These are phyloP conservation scores for Cyclanthera cordifolia DNA, from an alignment of 306 rosid species.

Conservation along the genomic window DNA sequence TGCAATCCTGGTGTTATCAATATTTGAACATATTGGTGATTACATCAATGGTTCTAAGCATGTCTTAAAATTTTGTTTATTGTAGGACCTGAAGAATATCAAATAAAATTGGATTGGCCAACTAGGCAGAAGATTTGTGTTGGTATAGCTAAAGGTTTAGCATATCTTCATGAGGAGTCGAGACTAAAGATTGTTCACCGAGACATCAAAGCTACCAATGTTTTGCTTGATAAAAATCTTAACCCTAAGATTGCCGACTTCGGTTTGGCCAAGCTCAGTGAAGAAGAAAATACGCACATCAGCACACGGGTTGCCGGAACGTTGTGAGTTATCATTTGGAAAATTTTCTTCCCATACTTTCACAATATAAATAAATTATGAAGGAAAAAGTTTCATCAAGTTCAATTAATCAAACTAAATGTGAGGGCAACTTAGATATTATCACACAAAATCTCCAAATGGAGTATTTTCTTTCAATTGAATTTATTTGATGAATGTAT, in stretches of 20 bases:
- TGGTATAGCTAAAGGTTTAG: slow-evolving; percentile 65
- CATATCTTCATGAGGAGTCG: slow-evolving; percentile 73
- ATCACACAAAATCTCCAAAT: no score
- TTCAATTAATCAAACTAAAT: neutral
- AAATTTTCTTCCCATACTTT: neutral
- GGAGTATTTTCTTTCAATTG: no score
- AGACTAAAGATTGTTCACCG: slow-evolving; percentile 54
- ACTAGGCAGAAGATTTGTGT: slow-evolving; percentile 57
- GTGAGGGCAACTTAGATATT: neutral
- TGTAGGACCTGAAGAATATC: slow-evolving; percentile 8
- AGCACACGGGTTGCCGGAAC: slow-evolving; percentile 67
- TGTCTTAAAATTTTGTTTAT: neutral
- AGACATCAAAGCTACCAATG: slow-evolving; percentile 37
- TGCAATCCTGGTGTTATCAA: no score
- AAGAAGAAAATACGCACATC: slow-evolving; percentile 52
- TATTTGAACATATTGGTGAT: neutral
- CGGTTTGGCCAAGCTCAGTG: slow-evolving; percentile 49
- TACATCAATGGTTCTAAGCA: neutral
- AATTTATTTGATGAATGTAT: neutral
- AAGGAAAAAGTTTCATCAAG: neutral
- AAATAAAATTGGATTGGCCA: slow-evolving; percentile 39
- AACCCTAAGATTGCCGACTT: slow-evolving; percentile 63
- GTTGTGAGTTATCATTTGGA: slow-evolving; percentile 25
- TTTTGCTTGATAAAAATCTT: slow-evolving; percentile 53
- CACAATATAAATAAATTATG: neutral